These are phyloP conservation scores for Phaeosphaeria sp. DNA, from an alignment of 2,329 filamentous ascomycete genomes.

Conservation along the genomic window DNA sequence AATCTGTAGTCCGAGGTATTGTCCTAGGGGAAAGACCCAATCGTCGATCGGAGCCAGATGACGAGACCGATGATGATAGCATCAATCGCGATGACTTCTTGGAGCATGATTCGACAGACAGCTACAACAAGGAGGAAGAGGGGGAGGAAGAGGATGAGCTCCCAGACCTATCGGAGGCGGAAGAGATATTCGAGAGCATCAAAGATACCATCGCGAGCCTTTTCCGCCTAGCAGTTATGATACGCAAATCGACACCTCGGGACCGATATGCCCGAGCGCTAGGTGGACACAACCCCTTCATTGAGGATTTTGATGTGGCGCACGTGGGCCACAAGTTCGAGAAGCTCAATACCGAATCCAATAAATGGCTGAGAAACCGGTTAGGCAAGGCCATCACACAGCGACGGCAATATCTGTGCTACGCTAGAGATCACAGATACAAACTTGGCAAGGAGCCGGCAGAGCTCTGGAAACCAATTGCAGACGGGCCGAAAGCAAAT, in stretches of 20 bases:
- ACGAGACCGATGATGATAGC: not conserved
- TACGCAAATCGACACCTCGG: constrained; percentile 26
- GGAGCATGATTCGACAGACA: not conserved
- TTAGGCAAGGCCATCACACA: constrained; percentile 30
- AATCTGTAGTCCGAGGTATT: constrained; percentile 10
- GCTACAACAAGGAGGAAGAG: not conserved
- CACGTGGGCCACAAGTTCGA: constrained; percentile 33
- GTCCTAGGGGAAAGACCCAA: constrained; percentile 17
- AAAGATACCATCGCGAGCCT: constrained; percentile 28
- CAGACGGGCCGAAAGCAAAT: not conserved
- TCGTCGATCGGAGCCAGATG: constrained; percentile 3
- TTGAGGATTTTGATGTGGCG: constrained; percentile 20
- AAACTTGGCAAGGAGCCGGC: constrained; percentile 10
- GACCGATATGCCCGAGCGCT: constrained; percentile 31
- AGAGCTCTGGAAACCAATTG: constrained; percentile 2
- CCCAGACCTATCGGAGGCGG: constrained; percentile 14
- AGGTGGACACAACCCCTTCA: constrained; percentile 15
- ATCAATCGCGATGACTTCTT: not conserved
- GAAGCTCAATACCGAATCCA: constrained; percentile 13
- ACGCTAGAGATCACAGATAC: constrained; percentile 24
- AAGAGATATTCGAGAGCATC: constrained; percentile 23
- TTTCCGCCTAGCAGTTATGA: constrained; percentile 30
- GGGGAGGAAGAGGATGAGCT: not conserved
- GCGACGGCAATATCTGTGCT: constrained; percentile 28
- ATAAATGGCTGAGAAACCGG: constrained; percentile 23